Conservation (phyloP, 306 rosid species). For the Lathyrus tuberosus region DNA sequence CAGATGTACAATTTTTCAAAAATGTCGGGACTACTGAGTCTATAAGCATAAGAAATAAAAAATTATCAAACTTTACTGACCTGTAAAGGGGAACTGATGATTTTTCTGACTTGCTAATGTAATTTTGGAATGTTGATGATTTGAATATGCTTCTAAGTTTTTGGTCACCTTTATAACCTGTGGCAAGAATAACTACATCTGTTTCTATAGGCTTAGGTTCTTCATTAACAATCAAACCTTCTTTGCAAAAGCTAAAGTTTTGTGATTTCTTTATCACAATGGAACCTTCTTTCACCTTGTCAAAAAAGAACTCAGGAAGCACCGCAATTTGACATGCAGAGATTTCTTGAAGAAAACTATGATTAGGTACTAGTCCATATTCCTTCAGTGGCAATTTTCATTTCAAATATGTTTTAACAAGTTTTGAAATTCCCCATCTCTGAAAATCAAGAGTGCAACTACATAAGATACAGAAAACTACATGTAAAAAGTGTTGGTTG, state of each 20-base stretch:
- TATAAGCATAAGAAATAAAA: too few relatives aligned
- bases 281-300: constrained; percentile 51
- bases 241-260: constrained; percentile 41
- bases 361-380: constrained; percentile 46
- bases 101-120: constrained; percentile 9
- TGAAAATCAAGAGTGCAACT: constrained; percentile 16
- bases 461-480: too few relatives aligned
- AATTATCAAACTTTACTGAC: constrained; percentile 18
- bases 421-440: constrained; percentile 55
- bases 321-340: constrained; percentile 42
- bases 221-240: constrained; percentile 21
- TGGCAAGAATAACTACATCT: constrained; percentile 60
- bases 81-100: constrained; percentile 52
- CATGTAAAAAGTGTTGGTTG: too few relatives aligned
- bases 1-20: too few relatives aligned
- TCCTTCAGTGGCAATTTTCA: constrained; percentile 58
- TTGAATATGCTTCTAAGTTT: constrained; percentile 46
- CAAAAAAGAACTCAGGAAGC: constrained; percentile 47
- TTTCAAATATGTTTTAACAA: constrained; percentile 43
- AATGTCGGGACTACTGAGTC: too few relatives aligned
- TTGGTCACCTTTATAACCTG: constrained; percentile 55
- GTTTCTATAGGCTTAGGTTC: constrained; percentile 42
- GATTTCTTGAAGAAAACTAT: constrained; percentile 44
- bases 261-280: constrained; percentile 46
- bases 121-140: neutral